Evolutionary conservation across 2,329 filamentous ascomycete species (phyloP).

Genomic region (Fusarium proliferatum): DNA sequence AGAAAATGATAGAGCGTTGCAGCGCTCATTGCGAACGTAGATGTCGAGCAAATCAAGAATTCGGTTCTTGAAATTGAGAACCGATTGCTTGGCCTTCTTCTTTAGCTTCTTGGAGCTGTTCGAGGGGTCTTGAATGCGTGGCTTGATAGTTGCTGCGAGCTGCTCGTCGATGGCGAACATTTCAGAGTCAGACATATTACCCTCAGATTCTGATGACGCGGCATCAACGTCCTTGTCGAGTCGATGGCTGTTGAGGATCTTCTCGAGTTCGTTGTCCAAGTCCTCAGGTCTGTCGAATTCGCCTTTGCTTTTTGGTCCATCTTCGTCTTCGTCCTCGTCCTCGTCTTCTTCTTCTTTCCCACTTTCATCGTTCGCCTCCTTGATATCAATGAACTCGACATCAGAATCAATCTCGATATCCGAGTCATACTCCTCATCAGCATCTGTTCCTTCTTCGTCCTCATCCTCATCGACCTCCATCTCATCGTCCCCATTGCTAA

Average conservation of each 20-base stretch:
- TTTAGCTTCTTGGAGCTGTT: conserved; percentile 81
- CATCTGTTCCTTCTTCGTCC: conserved; percentile 55
- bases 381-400: conserved; percentile 61
- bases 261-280: conserved; percentile 79
- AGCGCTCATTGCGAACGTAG: conserved; percentile 83
- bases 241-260: conserved; percentile 78
- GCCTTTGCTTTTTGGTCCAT: conserved; percentile 54
- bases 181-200: conserved; percentile 94
- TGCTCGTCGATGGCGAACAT: conserved; percentile 91
- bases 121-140: conserved; percentile 70
- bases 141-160: conserved; percentile 85
- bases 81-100: conserved; percentile 86
- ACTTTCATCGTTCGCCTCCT: conserved; percentile 55
- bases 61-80: conserved; percentile 94
- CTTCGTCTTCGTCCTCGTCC: conserved; percentile 58
- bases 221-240: conserved; percentile 69
- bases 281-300: conserved; percentile 57
- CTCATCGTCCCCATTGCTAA: conserved; percentile 74
- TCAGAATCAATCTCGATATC: conserved; percentile 63
- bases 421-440: conserved; percentile 56
- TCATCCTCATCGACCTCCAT: conserved; percentile 61
- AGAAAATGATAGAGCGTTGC: conserved; percentile 73
- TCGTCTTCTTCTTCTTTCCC: conserved; percentile 55
- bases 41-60: conserved; percentile 89
- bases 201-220: conserved; percentile 70